These are phyloP conservation scores for Tylopilus balloui DNA, from an alignment of 768 basidiomycete species.

Conservation along the genomic window DNA sequence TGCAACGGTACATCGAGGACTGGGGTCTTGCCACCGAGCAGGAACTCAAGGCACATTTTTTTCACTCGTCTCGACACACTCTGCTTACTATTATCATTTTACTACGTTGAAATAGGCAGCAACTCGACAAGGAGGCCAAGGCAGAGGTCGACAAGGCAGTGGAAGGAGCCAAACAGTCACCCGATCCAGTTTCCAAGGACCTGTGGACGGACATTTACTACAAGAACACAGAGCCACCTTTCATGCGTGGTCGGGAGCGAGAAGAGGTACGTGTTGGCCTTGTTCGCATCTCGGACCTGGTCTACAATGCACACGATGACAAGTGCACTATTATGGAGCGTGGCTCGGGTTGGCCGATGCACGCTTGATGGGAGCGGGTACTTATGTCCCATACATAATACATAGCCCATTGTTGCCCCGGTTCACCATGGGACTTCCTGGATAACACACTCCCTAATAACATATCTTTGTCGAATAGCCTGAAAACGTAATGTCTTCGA, in stretches of 20 bases:
- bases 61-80: neutral
- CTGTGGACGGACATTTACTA: conserved; percentile 87
- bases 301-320: too few species aligned
- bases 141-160: conserved; percentile 83
- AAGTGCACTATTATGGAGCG: too few species aligned
- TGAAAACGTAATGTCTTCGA: too few species aligned
- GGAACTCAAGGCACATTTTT: conserved; percentile 70
- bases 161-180: conserved; percentile 85
- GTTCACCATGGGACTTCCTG: too few species aligned
- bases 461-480: too few species aligned
- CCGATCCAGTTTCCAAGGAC: conserved; percentile 65
- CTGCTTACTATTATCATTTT: neutral
- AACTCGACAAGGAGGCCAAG: conserved; percentile 89
- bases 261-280: conserved; percentile 77
- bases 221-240: conserved; percentile 80
- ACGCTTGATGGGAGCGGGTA: too few species aligned
- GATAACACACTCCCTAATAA: too few species aligned
- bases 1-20: conserved; percentile 89
- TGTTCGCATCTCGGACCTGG: too few species aligned
- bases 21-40: conserved; percentile 91
- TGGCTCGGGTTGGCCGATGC: too few species aligned
- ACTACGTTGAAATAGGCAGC: conserved; percentile 33
- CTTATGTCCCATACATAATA: too few species aligned
- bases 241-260: conserved; percentile 87
- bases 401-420: too few species aligned